Conservation (phyloP, 1,284 basidiomycete species). For the Leucoagaricus sp. region DNA sequence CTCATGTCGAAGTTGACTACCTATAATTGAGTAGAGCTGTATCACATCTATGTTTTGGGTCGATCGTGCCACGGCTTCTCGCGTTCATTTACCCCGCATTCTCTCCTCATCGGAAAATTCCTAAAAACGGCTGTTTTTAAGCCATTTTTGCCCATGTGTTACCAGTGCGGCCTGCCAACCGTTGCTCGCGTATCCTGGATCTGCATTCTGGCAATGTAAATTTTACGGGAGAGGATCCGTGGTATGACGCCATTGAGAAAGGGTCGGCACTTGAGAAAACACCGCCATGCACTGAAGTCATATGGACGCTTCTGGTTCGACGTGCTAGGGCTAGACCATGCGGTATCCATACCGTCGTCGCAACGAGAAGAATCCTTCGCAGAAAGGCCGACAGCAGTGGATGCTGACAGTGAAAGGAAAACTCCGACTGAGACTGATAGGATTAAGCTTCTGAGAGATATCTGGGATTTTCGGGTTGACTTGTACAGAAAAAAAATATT, state of each 20-base stretch:
- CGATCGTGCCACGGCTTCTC: not conserved
- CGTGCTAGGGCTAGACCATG: no score
- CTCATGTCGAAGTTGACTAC: not conserved
- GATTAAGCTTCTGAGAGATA: no score
- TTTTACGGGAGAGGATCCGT: not conserved
- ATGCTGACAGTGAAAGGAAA: no score
- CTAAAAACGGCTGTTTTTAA: not conserved
- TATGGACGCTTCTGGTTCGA: slow-evolving; percentile 4
- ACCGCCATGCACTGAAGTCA: not conserved
- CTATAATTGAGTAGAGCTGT: not conserved
- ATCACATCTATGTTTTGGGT: not conserved
- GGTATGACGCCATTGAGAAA: slow-evolving; percentile 2
- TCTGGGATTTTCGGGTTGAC: no score
- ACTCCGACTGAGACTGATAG: no score
- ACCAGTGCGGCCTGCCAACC: slow-evolving; percentile 1
- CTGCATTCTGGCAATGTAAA: not conserved
- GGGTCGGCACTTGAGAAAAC: not conserved
- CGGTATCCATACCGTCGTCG: no score
- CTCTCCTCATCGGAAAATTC: slow-evolving; percentile 6
- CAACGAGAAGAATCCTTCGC: no score
- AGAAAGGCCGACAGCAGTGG: no score
- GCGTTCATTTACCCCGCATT: slow-evolving; percentile 11
- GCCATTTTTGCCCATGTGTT: slow-evolving; percentile 6
- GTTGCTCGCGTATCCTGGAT: not conserved
- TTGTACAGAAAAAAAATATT: no score